phyloP scores from a whole-genome alignment of 345 rosid species.

The Gossypium thurberi region DNA sequence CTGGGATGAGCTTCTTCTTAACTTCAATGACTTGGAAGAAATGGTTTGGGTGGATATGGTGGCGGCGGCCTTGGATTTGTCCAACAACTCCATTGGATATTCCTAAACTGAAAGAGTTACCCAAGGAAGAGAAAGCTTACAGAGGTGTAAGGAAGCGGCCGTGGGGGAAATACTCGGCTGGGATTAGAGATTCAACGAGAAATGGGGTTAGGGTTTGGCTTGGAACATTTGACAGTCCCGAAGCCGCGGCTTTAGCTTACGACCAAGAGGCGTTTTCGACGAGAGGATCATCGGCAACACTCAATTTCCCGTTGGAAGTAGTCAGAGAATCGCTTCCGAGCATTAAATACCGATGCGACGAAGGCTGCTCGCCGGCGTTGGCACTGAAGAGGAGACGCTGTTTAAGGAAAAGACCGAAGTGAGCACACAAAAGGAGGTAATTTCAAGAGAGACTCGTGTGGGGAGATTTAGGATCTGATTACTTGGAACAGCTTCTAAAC shows the following conservation, averaged over 20 bases:
- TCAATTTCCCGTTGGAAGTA: constrained; percentile 42
- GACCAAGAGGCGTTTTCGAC: constrained; percentile 63
- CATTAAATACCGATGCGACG: neutral
- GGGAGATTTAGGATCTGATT: constrained; percentile 65
- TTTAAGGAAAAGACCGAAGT: neutral
- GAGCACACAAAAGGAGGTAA: constrained; percentile 14
- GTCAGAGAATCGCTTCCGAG: neutral
- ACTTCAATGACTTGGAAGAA: constrained; percentile 34
- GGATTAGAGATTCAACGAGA: constrained; percentile 63
- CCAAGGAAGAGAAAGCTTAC: constrained; percentile 27
- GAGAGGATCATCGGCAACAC: constrained; percentile 44
- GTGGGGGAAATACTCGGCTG: constrained; percentile 65
- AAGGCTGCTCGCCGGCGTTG: neutral
- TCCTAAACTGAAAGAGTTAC: neutral
- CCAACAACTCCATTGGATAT: constrained; percentile 16
- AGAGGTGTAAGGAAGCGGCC: constrained; percentile 60
- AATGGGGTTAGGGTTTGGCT: constrained; percentile 55
- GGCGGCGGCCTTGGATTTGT: constrained; percentile 20
- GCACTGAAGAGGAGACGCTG: neutral
- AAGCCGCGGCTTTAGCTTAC: constrained; percentile 62
- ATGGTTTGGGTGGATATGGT: constrained; percentile 26
- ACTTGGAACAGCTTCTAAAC: constrained; percentile 60
- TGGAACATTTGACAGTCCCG: constrained; percentile 57
- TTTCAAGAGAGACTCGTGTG: constrained; percentile 27
- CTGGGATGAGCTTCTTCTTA: constrained; percentile 7